A percentile compares a stretch with the other conserved stretches of the same genome.
phyloP scores from a whole-genome alignment of 495 filamentous ascomycete genomes.

The Astrothelium macrocarpum region DNA sequence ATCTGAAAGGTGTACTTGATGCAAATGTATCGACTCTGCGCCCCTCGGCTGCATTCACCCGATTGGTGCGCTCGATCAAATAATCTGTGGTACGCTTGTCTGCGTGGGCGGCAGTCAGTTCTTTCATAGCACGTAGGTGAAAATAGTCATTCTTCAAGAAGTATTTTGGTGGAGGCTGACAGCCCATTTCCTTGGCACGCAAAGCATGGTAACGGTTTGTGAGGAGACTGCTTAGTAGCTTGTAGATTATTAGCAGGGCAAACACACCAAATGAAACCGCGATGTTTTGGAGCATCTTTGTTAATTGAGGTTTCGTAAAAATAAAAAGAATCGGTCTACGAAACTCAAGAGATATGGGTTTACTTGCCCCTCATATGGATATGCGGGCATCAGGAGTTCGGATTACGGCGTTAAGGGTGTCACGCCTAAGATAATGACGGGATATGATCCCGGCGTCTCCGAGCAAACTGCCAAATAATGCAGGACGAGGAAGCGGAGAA shows the following conservation, averaged over 20 bases:
- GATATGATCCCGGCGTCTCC: neutral
- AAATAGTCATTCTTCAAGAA: conserved; percentile 15
- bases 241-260: conserved; percentile 11
- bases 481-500: neutral
- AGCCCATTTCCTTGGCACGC: conserved; percentile 19
- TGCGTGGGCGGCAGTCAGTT: conserved; percentile 19
- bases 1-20: conserved; percentile 7
- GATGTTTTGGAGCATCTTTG: conserved; percentile 5
- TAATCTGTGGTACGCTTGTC: conserved; percentile 17
- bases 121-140: conserved; percentile 17
- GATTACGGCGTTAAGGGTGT: no score
- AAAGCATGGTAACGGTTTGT: conserved; percentile 10
- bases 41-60: conserved; percentile 11
- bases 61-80: conserved; percentile 14
- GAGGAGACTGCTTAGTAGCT: conserved; percentile 6
- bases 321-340: no score
- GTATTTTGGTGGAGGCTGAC: conserved; percentile 14
- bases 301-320: no score
- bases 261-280: conserved; percentile 10
- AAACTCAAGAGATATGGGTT: no score
- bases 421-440: no score
- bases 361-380: no score
- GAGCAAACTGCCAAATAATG: no score
- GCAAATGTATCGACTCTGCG: conserved; percentile 13
- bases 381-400: neutral